Evolutionary conservation across 2,329 filamentous ascomycete genomes (phyloP).

Genomic region (Fusarium cicatricum): DNA sequence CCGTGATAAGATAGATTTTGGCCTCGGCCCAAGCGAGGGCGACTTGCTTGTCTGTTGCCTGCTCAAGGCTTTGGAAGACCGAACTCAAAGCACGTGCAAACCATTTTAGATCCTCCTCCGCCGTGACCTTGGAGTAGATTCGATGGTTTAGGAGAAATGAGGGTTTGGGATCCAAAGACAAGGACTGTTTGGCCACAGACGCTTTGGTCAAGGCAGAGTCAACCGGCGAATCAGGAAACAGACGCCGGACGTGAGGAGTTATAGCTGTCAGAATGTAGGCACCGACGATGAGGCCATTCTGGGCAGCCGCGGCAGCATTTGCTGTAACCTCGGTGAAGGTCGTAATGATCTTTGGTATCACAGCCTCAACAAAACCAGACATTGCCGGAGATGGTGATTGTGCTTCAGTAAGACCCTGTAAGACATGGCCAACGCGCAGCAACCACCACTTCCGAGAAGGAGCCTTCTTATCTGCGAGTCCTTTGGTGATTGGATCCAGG

Average conservation of each 20-base stretch:
- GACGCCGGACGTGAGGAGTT: constrained; percentile 61
- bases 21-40: constrained; percentile 82
- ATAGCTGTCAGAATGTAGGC: constrained; percentile 79
- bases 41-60: constrained; percentile 57
- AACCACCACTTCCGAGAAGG: constrained; percentile 83
- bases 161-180: constrained; percentile 78
- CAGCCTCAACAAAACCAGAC: constrained; percentile 60
- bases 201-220: constrained; percentile 62
- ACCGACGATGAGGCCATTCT: constrained; percentile 82
- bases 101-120: constrained; percentile 82
- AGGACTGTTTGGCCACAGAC: constrained; percentile 68
- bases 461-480: constrained; percentile 84
- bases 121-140: constrained; percentile 81
- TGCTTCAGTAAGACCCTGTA: constrained; percentile 63
- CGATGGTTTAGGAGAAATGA: constrained; percentile 87
- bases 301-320: constrained; percentile 81
- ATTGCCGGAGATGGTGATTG: constrained; percentile 56
- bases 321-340: constrained; percentile 79
- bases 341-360: constrained; percentile 66
- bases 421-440: constrained; percentile 73
- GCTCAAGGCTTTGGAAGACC: constrained; percentile 62
- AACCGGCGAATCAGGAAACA: constrained; percentile 61
- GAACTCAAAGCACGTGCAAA: constrained; percentile 74
- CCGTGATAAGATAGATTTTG: constrained; percentile 80
- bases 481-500: constrained; percentile 79